These are phyloP conservation scores for Arthroderma sp. DNA, from an alignment of 2,329 filamentous ascomycete genomes.

Conservation along the genomic window DNA sequence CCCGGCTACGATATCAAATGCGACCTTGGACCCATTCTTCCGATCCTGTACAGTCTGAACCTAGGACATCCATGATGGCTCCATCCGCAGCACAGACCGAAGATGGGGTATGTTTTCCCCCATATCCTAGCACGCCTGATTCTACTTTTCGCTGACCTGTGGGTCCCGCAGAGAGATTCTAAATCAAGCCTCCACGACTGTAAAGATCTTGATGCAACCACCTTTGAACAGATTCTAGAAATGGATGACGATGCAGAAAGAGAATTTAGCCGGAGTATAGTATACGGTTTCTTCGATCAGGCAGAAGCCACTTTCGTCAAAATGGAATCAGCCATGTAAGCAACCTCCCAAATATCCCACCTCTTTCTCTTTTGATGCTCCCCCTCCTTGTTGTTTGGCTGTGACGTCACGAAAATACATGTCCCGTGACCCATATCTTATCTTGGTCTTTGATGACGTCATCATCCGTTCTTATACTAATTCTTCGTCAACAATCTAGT, in stretches of 20 bases:
- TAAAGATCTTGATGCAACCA: conserved; percentile 55
- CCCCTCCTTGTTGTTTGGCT: neutral
- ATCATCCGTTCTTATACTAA: neutral
- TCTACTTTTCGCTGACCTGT: neutral
- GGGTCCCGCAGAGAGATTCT: conserved; percentile 35
- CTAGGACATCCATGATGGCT: conserved; percentile 14
- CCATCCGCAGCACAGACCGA: conserved; percentile 7
- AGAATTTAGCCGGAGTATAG: conserved; percentile 81
- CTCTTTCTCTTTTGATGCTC: neutral
- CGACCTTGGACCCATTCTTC: conserved; percentile 12
- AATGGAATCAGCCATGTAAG: conserved; percentile 78
- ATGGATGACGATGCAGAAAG: conserved; percentile 87
- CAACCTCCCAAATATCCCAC: conserved; percentile 14
- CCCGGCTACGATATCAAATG: conserved; percentile 10
- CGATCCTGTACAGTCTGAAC: conserved; percentile 10
- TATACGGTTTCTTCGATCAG: conserved; percentile 87
- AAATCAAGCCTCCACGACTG: conserved; percentile 52
- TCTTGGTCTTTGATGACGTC: neutral
- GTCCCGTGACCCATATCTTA: neutral
- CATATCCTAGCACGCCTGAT: neutral
- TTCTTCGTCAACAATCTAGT: conserved; percentile 35
- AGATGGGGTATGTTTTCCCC: conserved; percentile 7
- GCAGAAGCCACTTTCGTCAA: conserved; percentile 72
- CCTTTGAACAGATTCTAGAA: conserved; percentile 91
- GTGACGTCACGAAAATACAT: neutral